Base-by-base conservation (phyloP, 1,284 basidiomycete genomes). In the Albatrellus sp. region DNA sequence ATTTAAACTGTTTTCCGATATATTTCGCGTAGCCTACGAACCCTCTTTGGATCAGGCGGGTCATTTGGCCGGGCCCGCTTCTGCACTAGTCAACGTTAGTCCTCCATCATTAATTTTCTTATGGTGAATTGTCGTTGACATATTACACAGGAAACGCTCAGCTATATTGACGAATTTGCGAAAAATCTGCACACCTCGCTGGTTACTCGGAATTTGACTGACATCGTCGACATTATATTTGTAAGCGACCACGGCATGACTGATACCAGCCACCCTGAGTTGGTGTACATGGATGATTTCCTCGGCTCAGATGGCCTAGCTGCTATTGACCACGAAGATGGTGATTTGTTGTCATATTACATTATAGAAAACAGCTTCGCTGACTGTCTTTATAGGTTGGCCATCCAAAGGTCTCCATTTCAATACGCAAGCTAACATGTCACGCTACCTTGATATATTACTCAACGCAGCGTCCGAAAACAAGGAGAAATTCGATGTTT, bases 221-320 rank as follows among this genome's bases (percentile, higher is more conserved):
- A 84, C 32, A 83, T 94, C 24, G 82, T 93, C 28, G 88, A 96
- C 58, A 69, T 96, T 24, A 72, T 94, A 20, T 90, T 93, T 54
- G 88, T 96, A 42, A 87, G 82, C 47, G 92, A 96, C 60, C 91
- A 96, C 57, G 92, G 91, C 3, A 94, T 96, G 91, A 83, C 80
- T 0, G 80, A 83, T 52, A 93, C 90, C 7, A 80, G 77, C 49
- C 73, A 86, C 51, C 76, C 80, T 0, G 73, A 82, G 40, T 68
- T 80, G 43, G 66, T 94, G 32, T 90, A 82, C 60, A 68, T 96
- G 42, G 90, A 96, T 58, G 80, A 87, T 48, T 74, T 91, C 46
- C 65, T 93, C n/a, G 87, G 84, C 0, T 52, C 62, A 24, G 77
- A 84, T 1, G 81, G 79, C 2, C 70, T 76, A 48, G 59, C 59